Evolutionary conservation across 2,329 filamentous ascomycete species (phyloP).

Genomic region (Aspergillus sojae): DNA sequence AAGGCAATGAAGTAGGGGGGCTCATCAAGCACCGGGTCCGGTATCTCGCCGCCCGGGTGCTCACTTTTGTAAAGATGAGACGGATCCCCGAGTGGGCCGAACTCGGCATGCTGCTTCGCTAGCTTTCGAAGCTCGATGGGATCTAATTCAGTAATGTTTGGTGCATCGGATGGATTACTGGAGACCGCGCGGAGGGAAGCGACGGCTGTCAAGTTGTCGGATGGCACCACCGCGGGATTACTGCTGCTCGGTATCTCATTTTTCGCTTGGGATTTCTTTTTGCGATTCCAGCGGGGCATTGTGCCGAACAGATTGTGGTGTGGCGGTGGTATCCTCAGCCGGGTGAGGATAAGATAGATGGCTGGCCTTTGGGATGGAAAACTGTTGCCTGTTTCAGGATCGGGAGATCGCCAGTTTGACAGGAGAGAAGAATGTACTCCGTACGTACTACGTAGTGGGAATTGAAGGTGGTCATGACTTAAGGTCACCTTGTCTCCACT

Average conservation of each 20-base stretch:
- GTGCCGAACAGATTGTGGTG: background rate
- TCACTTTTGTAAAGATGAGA: slow-evolving; percentile 83
- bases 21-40: slow-evolving; percentile 82
- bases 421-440: background rate
- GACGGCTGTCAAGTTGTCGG: slow-evolving; percentile 14
- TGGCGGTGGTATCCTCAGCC: background rate
- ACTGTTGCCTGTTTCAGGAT: background rate
- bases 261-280: slow-evolving; percentile 15
- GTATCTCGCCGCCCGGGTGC: slow-evolving; percentile 75
- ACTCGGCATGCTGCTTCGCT: slow-evolving; percentile 78
- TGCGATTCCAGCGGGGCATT: slow-evolving; percentile 29
- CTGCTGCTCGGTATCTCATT: slow-evolving; percentile 13
- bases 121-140: slow-evolving; percentile 72
- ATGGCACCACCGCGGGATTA: slow-evolving; percentile 1
- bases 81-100: slow-evolving; percentile 76
- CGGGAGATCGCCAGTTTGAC: background rate
- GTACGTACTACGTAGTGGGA: background rate
- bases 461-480: slow-evolving; percentile 2
- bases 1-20: slow-evolving; percentile 91
- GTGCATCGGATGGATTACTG: slow-evolving; percentile 13
- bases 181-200: slow-evolving; percentile 22
- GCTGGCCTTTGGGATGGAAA: background rate
- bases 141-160: slow-evolving; percentile 4
- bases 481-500: background rate
- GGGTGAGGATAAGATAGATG: background rate